Base-by-base conservation (phyloP, 2,329 filamentous ascomycete species). In the Scedosporium minutisporum region DNA sequence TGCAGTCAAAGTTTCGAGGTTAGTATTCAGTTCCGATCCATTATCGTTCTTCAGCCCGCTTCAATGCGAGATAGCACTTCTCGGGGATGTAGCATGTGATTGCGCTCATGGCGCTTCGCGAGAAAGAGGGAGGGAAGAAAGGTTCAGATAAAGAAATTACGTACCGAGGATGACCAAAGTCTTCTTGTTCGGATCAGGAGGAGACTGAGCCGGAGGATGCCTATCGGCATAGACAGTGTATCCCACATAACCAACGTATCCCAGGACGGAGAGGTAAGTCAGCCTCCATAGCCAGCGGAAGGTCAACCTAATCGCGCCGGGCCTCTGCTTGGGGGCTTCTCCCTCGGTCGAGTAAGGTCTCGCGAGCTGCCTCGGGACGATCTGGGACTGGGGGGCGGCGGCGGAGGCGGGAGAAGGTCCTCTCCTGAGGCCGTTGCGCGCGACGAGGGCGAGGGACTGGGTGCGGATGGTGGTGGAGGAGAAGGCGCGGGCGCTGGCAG, bases 101-200 rank as follows among this genome's bases (percentile, higher is more conserved):
- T 23, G n/a, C 27, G 16, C 7, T n/a, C 21, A 21, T 1, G 2
- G 41, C 38, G 41, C 10, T 46, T 41, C 46, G 4, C 38, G 16
- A 27, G 55, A 4, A 9, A 27, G 21, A 44, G 14, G 3, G 21
- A 1, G 2, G 23, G 29, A 23, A n/a, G 21, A 41, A 46, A 53
- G 16, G 27, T 4, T 29, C 16, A 51, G 27, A 27, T 7, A 7
- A n/a, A 25, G 29, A 14, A 41, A 14, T 16, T 21, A 70, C 77
- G 74, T 85, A 97, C 95, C 95, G 63, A 99, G 84, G 68, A 99
- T 87, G 57, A 99, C 95, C 63, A 99, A 82, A 10, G 93, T 99
- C 85, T 99, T 99, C 89, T 97, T 99, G 70, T 73, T 82, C 63
- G 93, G 90, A 76, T 97, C 91, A 18, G 90, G 87, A 66, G 85